Conservation (phyloP, 306 rosid species). For the Medicago lupulina region DNA sequence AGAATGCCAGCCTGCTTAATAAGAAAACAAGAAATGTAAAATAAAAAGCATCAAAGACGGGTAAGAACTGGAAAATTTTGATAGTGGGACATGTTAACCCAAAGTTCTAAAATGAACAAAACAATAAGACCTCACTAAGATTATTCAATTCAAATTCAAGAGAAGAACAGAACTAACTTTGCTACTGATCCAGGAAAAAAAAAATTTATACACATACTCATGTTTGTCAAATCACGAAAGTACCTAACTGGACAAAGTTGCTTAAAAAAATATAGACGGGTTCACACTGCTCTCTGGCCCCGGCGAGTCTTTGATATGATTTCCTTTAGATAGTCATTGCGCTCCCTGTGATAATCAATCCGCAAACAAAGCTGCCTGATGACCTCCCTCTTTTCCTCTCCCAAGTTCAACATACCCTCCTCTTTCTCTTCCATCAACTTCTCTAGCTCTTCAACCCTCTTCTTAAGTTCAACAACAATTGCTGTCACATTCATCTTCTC, state of each 20-base stretch:
- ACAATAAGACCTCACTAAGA: not conserved
- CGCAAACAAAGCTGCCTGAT: slow-evolving; percentile 87
- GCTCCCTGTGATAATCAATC: slow-evolving; percentile 84
- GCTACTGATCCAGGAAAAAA: slow-evolving; percentile 30
- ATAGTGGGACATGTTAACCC: slow-evolving; percentile 2
- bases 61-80: not conserved
- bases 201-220: slow-evolving; percentile 34
- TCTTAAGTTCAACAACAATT: slow-evolving; percentile 60
- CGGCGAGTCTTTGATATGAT: slow-evolving; percentile 59
- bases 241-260: slow-evolving; percentile 41
- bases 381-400: slow-evolving; percentile 95
- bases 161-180: slow-evolving; percentile 29
- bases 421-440: slow-evolving; percentile 75
- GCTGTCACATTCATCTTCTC: slow-evolving; percentile 65
- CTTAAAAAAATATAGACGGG: not conserved
- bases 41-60: not conserved
- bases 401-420: slow-evolving; percentile 58
- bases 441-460: slow-evolving; percentile 66
- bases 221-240: slow-evolving; percentile 25
- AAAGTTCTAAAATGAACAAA: slow-evolving; percentile 18
- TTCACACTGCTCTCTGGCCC: slow-evolving; percentile 61
- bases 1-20: too few relatives aligned
- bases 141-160: slow-evolving; percentile 40
- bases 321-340: slow-evolving; percentile 76
- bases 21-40: too few relatives aligned